Evolutionary conservation across 345 rosid genomes (phyloP).

Genomic region (Sonneratia alba): DNA sequence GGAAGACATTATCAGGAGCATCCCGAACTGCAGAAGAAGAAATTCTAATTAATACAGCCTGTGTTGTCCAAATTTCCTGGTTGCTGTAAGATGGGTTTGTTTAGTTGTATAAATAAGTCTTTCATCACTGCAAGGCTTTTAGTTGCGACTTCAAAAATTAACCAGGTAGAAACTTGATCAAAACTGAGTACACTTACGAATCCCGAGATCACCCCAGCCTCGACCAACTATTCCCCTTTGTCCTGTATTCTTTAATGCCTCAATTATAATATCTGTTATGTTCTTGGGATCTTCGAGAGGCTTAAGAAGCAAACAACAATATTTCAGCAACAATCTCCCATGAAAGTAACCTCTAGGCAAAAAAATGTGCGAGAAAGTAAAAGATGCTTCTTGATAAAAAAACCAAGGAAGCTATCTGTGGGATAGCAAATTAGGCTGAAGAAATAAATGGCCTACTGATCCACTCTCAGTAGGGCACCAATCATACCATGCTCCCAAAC

Average conservation of each 20-base stretch:
- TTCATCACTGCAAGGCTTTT: not conserved
- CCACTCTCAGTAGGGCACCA: not conserved
- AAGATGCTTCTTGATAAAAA: not conserved
- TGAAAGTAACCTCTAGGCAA: not conserved
- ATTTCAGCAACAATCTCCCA: conserved; percentile 3
- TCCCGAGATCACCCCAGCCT: conserved; percentile 97
- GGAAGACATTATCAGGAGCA: conserved; percentile 58
- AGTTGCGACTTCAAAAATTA: not conserved
- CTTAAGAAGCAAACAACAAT: conserved; percentile 32
- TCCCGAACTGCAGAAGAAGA: conserved; percentile 44
- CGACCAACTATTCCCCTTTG: conserved; percentile 93
- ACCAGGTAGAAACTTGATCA: not conserved
- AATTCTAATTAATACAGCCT: not conserved
- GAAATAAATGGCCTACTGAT: not conserved
- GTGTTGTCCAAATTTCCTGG: too few relatives aligned
- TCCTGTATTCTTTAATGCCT: conserved; percentile 69
- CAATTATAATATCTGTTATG: conserved; percentile 65
- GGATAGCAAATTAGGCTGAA: not conserved
- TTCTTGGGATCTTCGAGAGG: conserved; percentile 86
- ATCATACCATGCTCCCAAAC: conserved; percentile 96
- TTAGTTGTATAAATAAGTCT: not conserved
- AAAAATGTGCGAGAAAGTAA: not conserved
- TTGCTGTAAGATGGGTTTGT: too few relatives aligned
- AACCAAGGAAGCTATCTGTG: not conserved
- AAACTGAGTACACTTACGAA: conserved; percentile 35